Conservation (phyloP, 352 stramenopile species). For the Phytophthora sp. region DNA sequence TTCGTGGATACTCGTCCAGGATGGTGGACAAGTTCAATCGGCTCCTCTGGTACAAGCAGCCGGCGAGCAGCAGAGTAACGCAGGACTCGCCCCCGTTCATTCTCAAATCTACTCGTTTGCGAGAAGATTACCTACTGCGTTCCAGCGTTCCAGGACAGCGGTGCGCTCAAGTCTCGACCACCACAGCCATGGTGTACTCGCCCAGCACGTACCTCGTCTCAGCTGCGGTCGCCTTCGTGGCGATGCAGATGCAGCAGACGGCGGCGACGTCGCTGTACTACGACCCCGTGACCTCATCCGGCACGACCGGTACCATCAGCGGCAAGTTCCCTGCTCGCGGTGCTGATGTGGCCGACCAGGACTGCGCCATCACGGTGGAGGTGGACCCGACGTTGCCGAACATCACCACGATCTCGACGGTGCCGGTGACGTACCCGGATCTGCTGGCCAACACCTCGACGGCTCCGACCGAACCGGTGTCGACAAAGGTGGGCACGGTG, state of each 20-base stretch:
- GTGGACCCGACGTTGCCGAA: slow-evolving; percentile 25
- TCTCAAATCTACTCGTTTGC: slow-evolving; percentile 29
- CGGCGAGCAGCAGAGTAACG: slow-evolving; percentile 12
- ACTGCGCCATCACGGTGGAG: slow-evolving; percentile 20
- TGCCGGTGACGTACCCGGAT: slow-evolving; percentile 20
- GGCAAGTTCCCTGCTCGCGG: slow-evolving; percentile 19
- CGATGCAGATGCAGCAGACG: slow-evolving; percentile 23
- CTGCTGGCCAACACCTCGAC: slow-evolving; percentile 31
- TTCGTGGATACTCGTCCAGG: too few species aligned
- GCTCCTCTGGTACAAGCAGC: slow-evolving; percentile 2
- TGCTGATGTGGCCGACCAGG: slow-evolving; percentile 17
- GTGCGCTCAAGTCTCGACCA: too few species aligned
- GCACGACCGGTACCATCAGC: slow-evolving; percentile 15
- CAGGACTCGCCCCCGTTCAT: too few species aligned
- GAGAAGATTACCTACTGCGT: slow-evolving; percentile 29
- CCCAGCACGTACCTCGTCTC: slow-evolving; percentile 26
- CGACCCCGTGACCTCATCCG: slow-evolving; percentile 6
- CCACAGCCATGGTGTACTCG: slow-evolving; percentile 29
- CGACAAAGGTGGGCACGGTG: slow-evolving; percentile 16
- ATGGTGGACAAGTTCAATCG: too few species aligned
- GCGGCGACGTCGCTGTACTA: slow-evolving; percentile 26
- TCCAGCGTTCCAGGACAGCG: background rate
- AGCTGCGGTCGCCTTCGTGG: slow-evolving; percentile 14
- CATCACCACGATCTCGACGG: slow-evolving; percentile 27
- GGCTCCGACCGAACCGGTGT: slow-evolving; percentile 5